A percentile compares a stretch with the other conserved stretches of the same genome.
phyloP scores from a whole-genome alignment of 352 stramenopile genomes.

The Phytophthora kernoviae region DNA sequence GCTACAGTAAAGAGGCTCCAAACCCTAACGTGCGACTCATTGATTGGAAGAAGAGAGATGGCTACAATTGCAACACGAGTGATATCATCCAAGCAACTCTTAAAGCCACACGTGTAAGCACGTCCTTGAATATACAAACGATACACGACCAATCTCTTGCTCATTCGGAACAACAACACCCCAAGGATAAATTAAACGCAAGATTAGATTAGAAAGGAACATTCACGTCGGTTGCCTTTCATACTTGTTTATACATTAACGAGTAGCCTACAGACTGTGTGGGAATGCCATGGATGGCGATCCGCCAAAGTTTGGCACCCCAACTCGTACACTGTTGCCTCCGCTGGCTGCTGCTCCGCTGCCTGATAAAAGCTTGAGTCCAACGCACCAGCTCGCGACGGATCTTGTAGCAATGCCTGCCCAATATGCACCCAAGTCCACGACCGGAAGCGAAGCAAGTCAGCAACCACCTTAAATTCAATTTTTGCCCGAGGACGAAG shows the following conservation, averaged over 20 bases:
- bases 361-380: conserved; percentile 40
- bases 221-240: too few species aligned
- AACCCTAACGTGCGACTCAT: too few species aligned
- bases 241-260: conserved; percentile 2
- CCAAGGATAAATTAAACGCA: too few species aligned
- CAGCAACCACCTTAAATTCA: conserved; percentile 39
- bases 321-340: conserved; percentile 30
- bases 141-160: too few species aligned
- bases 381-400: conserved; percentile 23
- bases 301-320: conserved; percentile 24
- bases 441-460: conserved; percentile 23
- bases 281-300: conserved; percentile 30
- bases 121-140: too few species aligned
- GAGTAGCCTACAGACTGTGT: conserved; percentile 26
- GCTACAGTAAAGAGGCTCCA: too few species aligned
- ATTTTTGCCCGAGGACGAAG: conserved; percentile 11
- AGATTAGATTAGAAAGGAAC: too few species aligned
- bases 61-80: too few species aligned
- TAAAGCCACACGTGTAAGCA: too few species aligned
- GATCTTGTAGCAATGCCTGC: conserved; percentile 46
- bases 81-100: too few species aligned
- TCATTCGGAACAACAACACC: too few species aligned
- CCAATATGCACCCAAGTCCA: conserved; percentile 18
- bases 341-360: conserved; percentile 22
- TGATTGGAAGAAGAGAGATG: too few species aligned